phyloP scores from a whole-genome alignment of 108 stramenopile species.

The Stephanodiscus minutulus region DNA sequence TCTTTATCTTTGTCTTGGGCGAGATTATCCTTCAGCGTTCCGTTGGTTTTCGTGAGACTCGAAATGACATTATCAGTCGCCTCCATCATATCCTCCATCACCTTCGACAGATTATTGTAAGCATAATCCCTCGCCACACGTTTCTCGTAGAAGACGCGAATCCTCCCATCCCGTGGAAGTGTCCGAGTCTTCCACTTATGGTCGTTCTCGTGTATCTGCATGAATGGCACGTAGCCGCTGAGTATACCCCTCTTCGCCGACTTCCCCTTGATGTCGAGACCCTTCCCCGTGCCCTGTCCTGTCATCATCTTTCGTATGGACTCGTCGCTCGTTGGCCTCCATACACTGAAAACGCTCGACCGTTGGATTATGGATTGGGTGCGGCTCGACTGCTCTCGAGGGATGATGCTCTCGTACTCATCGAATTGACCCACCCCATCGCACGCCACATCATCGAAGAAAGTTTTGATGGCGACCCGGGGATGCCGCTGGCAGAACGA shows the following conservation, averaged over 20 bases:
- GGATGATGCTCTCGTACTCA: conserved; percentile 29
- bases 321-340: conserved; percentile 53
- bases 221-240: conserved; percentile 52
- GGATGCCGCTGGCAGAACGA: conserved; percentile 43
- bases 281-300: conserved; percentile 53
- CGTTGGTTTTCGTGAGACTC: conserved; percentile 2
- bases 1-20: neutral
- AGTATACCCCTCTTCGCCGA: conserved; percentile 55
- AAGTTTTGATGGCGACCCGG: conserved; percentile 32
- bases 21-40: neutral
- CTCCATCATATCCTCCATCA: conserved; percentile 40
- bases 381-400: conserved; percentile 38
- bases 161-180: conserved; percentile 41
- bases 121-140: conserved; percentile 53
- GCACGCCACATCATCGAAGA: conserved; percentile 48
- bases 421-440: conserved; percentile 54
- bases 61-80: conserved; percentile 7
- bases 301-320: conserved; percentile 52
- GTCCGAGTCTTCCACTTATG: conserved; percentile 59
- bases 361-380: conserved; percentile 32
- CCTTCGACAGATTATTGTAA: conserved; percentile 18
- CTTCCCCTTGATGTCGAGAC: conserved; percentile 60
- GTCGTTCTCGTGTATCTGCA: conserved; percentile 56
- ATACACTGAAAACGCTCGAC: conserved; percentile 48
- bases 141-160: conserved; percentile 62